Conservation (phyloP, 1,284 basidiomycete species). For the Megacollybia platyphylla region DNA sequence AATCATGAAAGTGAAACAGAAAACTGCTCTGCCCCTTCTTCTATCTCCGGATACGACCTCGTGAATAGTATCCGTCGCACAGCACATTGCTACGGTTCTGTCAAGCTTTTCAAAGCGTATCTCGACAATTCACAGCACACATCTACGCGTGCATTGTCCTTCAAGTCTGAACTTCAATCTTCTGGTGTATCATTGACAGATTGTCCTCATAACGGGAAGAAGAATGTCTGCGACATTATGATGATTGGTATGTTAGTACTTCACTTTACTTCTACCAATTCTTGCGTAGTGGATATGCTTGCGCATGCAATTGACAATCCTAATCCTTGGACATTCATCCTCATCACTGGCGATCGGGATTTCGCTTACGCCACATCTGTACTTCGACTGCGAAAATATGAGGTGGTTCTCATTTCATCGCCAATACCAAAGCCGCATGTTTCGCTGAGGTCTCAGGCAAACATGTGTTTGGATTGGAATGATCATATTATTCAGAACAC, state of each 20-base stretch:
- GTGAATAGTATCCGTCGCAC: constrained; percentile 28
- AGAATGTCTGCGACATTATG: constrained; percentile 29
- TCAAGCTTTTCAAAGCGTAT: constrained; percentile 41
- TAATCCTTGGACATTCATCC: constrained; percentile 8
- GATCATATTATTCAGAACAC: background rate
- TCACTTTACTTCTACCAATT: background rate
- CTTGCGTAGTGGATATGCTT: constrained; percentile 7
- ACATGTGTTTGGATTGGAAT: constrained; percentile 5
- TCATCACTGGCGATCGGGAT: constrained; percentile 12
- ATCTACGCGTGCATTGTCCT: background rate
- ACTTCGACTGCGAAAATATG: constrained; percentile 8
- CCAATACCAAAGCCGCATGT: constrained; percentile 2
- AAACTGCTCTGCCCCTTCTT: constrained; percentile 37
- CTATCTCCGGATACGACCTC: constrained; percentile 28
- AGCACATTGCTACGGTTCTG: constrained; percentile 28
- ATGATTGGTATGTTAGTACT: constrained; percentile 13
- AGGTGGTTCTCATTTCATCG: constrained; percentile 8
- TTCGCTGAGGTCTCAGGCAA: constrained; percentile 6
- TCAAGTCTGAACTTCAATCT: constrained; percentile 24
- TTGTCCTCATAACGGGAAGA: constrained; percentile 27
- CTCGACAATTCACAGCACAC: constrained; percentile 18
- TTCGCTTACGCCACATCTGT: constrained; percentile 11
- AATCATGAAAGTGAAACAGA: constrained; percentile 20
- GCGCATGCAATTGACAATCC: constrained; percentile 14
- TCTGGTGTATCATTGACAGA: constrained; percentile 27